These are phyloP conservation scores for Phytophthora niederhauseri DNA, from an alignment of 352 stramenopile genomes.

Conservation along the genomic window DNA sequence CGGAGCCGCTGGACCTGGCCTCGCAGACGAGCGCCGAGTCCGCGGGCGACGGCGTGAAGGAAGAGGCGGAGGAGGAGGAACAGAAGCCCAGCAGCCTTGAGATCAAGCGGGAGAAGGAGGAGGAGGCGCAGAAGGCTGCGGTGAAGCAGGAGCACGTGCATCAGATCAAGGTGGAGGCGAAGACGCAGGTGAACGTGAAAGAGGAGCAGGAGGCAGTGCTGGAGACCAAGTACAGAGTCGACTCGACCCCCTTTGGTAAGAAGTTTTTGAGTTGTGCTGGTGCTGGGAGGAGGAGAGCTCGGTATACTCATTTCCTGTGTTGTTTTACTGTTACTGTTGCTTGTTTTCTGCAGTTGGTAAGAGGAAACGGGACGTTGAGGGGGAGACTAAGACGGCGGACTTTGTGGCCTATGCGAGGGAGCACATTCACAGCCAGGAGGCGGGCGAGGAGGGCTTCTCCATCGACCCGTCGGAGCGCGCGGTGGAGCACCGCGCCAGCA, in stretches of 20 bases:
- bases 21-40: slow-evolving; percentile 13
- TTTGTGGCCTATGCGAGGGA: slow-evolving; percentile 81
- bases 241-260: background rate
- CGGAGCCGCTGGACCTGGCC: slow-evolving; percentile 52
- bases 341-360: slow-evolving; percentile 21
- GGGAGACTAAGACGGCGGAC: slow-evolving; percentile 26
- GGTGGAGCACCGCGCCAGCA: slow-evolving; percentile 84
- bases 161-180: background rate
- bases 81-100: background rate
- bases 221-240: background rate
- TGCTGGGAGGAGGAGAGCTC: too few relatives aligned
- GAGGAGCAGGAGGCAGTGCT: background rate
- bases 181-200: background rate
- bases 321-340: background rate
- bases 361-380: slow-evolving; percentile 38
- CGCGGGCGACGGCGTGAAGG: slow-evolving; percentile 15
- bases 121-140: background rate
- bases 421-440: slow-evolving; percentile 81
- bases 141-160: background rate
- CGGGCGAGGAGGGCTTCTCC: slow-evolving; percentile 81
- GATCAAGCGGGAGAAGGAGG: background rate
- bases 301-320: too few relatives aligned
- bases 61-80: slow-evolving; percentile 17
- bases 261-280: background rate
- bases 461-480: slow-evolving; percentile 86